A percentile compares a stretch with the other conserved stretches of the same genome.
Conservation (phyloP, 306 rosid species). For the Pyrus betulifolia region DNA sequence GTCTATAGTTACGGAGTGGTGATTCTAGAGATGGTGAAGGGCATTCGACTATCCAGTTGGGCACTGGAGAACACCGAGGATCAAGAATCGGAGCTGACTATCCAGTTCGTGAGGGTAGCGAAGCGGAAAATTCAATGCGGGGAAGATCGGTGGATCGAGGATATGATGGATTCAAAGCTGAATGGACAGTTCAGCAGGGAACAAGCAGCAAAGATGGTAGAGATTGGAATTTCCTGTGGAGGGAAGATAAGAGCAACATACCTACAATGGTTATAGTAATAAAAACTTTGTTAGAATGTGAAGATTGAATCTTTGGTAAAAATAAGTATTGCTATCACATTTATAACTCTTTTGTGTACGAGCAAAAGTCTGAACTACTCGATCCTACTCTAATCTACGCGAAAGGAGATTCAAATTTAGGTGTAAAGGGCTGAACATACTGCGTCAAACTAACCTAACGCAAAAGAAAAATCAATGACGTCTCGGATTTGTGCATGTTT, state of each 20-base stretch:
- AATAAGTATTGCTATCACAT: not conserved
- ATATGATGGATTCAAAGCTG: constrained; percentile 2
- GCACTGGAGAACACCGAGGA: not conserved
- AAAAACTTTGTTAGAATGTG: not conserved
- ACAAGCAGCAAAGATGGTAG: constrained; percentile 8
- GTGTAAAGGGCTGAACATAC: not conserved
- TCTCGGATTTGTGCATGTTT: not conserved
- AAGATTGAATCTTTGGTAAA: not conserved
- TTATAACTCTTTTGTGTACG: not conserved
- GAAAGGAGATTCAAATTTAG: no score
- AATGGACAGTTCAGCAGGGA: not conserved
- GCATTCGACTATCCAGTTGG: constrained; percentile 5
- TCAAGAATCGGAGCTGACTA: not conserved
- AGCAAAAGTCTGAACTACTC: not conserved
- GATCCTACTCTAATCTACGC: not conserved
- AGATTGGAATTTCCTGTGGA: constrained; percentile 6
- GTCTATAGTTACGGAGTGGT: constrained; percentile 54
- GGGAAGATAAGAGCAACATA: not conserved
- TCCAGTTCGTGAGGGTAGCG: not conserved
- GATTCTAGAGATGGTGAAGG: constrained; percentile 40
- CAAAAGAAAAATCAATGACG: not conserved
- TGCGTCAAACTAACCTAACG: not conserved
- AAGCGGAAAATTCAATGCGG: not conserved
- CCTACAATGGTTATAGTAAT: constrained; percentile 5
- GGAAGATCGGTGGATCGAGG: not conserved